Conservation (phyloP, 805 yeast species). For the Komagataella kurtzmanii region DNA sequence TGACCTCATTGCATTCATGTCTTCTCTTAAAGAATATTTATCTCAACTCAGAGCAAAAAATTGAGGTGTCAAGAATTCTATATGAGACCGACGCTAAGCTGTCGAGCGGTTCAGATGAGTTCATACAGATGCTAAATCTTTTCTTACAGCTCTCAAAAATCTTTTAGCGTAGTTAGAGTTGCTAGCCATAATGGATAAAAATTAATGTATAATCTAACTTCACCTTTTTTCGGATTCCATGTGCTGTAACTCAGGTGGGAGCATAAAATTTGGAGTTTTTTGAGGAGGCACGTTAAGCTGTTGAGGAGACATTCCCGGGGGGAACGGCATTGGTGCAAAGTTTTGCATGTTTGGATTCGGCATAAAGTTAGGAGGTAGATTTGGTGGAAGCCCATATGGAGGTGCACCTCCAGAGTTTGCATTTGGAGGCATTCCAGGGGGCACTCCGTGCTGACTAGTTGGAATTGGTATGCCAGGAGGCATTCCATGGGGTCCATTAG, state of each 20-base stretch:
- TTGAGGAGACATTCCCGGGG: neutral
- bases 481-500: slow-evolving; percentile 3
- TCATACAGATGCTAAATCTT: slow-evolving; percentile 64
- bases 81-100: slow-evolving; percentile 67
- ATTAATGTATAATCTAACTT: neutral
- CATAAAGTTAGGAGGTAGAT: neutral
- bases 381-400: neutral
- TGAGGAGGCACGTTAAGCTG: neutral
- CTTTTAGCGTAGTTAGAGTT: slow-evolving; percentile 7
- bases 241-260: neutral
- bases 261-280: slow-evolving; percentile 1
- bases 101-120: slow-evolving; percentile 83
- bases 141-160: slow-evolving; percentile 34
- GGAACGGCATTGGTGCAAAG: slow-evolving; percentile 1
- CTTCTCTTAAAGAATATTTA: slow-evolving; percentile 17
- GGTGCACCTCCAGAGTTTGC: neutral
- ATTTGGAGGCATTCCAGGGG: neutral
- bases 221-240: neutral
- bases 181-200: neutral
- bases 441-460: neutral
- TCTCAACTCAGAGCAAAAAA: slow-evolving; percentile 49
- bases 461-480: neutral
- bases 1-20: slow-evolving; percentile 17
- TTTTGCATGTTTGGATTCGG: neutral
- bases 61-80: slow-evolving; percentile 44